These are phyloP conservation scores for Hygrocybe punicea DNA, from an alignment of 768 basidiomycete species.

Conservation along the genomic window DNA sequence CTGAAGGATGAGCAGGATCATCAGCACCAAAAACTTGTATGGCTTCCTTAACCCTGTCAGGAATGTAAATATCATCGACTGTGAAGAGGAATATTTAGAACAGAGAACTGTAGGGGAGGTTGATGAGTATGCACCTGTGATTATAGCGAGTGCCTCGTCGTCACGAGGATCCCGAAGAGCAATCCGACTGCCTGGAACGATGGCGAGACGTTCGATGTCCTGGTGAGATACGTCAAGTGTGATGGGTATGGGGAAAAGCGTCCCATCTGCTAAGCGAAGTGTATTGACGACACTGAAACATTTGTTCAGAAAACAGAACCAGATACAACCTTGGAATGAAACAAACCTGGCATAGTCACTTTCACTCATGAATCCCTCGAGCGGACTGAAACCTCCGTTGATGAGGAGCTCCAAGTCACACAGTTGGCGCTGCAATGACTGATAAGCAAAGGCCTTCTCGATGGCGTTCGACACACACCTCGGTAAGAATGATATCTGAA, in stretches of 20 bases:
- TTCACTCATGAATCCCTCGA: slow-evolving; percentile 96
- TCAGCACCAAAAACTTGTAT: slow-evolving; percentile 90
- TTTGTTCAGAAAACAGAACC: slow-evolving; percentile 9
- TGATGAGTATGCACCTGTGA: slow-evolving; percentile 55
- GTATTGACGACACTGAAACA: slow-evolving; percentile 77
- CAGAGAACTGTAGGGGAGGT: neutral
- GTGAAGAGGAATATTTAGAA: neutral
- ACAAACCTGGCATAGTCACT: slow-evolving; percentile 79
- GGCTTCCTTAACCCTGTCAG: slow-evolving; percentile 84
- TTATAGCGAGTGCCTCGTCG: slow-evolving; percentile 85
- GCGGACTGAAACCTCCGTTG: slow-evolving; percentile 96
- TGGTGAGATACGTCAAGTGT: slow-evolving; percentile 87
- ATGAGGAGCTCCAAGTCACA: slow-evolving; percentile 95
- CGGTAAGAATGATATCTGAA: slow-evolving; percentile 77
- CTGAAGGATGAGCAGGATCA: slow-evolving; percentile 92
- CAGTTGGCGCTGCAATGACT: slow-evolving; percentile 70
- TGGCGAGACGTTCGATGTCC: slow-evolving; percentile 64
- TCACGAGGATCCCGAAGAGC: slow-evolving; percentile 89
- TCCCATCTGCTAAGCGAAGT: slow-evolving; percentile 78
- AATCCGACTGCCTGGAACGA: slow-evolving; percentile 69
- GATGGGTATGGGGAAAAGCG: slow-evolving; percentile 92
- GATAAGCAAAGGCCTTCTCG: neutral
- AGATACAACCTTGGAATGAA: neutral
- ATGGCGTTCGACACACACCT: slow-evolving; percentile 45
- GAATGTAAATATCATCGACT: slow-evolving; percentile 88